Conservation (phyloP, 1,284 basidiomycete genomes). For the Anthracocystis setariae region DNA sequence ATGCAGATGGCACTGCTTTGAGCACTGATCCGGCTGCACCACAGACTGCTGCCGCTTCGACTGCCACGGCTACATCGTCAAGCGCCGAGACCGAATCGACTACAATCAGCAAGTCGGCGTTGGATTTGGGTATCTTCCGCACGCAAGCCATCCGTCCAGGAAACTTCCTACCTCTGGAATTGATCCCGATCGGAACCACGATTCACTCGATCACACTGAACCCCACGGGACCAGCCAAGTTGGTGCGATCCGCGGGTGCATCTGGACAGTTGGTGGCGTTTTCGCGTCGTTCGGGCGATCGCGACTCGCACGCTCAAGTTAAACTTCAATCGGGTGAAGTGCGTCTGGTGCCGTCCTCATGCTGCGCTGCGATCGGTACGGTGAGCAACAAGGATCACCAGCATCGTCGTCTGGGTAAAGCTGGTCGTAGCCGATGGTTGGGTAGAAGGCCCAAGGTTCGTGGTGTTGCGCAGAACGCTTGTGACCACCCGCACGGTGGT, state of each 20-base stretch:
- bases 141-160: conserved; percentile 87
- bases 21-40: conserved; percentile 39
- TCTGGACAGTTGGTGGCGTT: conserved; percentile 77
- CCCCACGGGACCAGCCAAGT: conserved; percentile 80
- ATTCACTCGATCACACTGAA: conserved; percentile 86
- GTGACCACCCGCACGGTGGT: conserved; percentile 96
- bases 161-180: conserved; percentile 88
- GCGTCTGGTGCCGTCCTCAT: conserved; percentile 82
- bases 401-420: conserved; percentile 85
- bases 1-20: conserved; percentile 14
- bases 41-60: conserved; percentile 24
- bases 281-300: conserved; percentile 58
- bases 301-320: conserved; percentile 79
- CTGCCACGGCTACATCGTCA: conserved; percentile 56
- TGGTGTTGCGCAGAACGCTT: conserved; percentile 98
- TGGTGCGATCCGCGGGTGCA: conserved; percentile 89
- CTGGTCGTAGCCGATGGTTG: conserved; percentile 87
- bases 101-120: conserved; percentile 71
- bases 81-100: too few species aligned
- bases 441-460: conserved; percentile 87
- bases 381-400: conserved; percentile 94
- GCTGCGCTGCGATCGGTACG: conserved; percentile 87
- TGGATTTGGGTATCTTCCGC: conserved; percentile 87
- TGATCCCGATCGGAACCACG: conserved; percentile 90
- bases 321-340: conserved; percentile 92